Percentiles rank a stretch among this genome's conserved stretches.
Evolutionary conservation across 1,284 basidiomycete species (phyloP).

Genomic region (Leccinum huronense): DNA sequence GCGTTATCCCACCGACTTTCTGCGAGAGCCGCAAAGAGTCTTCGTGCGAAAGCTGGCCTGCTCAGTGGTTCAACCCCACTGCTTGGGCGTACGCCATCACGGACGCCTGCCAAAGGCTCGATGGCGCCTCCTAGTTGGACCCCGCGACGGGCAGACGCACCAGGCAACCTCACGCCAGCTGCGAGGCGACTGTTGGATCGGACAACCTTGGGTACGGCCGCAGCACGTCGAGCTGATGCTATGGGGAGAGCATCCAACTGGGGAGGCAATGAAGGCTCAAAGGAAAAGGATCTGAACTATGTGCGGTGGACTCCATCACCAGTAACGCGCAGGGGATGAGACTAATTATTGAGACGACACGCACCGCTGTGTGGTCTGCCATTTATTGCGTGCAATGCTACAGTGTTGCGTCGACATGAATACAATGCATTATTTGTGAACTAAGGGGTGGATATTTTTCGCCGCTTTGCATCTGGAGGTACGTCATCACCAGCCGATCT

Average conservation of each 20-base stretch:
- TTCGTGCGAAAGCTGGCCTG: constrained; percentile 67
- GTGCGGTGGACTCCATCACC: constrained; percentile 84
- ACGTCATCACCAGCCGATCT: constrained; percentile 23
- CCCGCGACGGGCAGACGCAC: constrained; percentile 59
- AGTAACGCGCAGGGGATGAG: constrained; percentile 25
- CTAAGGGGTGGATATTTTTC: constrained; percentile 45
- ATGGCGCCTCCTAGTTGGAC: constrained; percentile 76
- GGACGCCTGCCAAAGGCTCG: constrained; percentile 37
- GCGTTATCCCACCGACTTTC: constrained; percentile 76
- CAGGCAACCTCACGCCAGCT: constrained; percentile 78
- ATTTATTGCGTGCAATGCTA: constrained; percentile 17
- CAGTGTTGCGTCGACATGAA: constrained; percentile 13
- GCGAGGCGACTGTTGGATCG: constrained; percentile 72
- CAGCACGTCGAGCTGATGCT: constrained; percentile 61
- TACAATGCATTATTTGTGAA: constrained; percentile 15
- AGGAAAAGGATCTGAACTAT: constrained; percentile 59
- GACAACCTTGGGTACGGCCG: constrained; percentile 60
- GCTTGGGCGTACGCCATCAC: constrained; percentile 30
- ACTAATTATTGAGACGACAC: neutral
- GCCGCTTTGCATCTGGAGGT: constrained; percentile 50
- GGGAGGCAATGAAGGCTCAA: constrained; percentile 46
- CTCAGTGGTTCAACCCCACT: constrained; percentile 44
- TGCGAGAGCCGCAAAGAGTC: constrained; percentile 63
- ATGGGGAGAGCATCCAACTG: constrained; percentile 65
- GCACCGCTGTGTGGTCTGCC: constrained; percentile 7